Evolutionary conservation across 2,329 filamentous ascomycete genomes (phyloP).

Genomic region (Myriosclerotinia duriaeana): DNA sequence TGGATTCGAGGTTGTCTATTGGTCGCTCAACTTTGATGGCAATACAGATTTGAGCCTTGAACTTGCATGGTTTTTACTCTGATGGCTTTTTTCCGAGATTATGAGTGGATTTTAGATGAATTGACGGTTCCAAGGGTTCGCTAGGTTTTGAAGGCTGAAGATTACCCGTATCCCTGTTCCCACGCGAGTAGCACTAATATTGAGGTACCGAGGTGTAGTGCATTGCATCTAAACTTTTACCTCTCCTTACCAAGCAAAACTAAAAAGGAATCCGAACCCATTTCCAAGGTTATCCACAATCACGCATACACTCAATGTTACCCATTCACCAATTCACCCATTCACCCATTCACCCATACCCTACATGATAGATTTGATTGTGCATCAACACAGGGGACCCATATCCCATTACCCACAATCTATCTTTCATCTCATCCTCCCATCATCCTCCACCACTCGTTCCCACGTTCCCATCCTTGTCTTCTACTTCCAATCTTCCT

Average conservation of each 20-base stretch:
- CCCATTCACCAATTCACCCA: neutral
- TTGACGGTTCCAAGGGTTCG: conserved; percentile 5
- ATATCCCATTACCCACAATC: conserved; percentile 10
- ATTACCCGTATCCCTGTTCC: conserved; percentile 6
- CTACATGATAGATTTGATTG: conserved; percentile 13
- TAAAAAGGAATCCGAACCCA: conserved; percentile 4
- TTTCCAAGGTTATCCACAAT: neutral
- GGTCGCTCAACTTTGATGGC: neutral
- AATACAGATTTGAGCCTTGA: conserved; percentile 16
- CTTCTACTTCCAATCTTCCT: neutral
- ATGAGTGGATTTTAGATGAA: conserved; percentile 8
- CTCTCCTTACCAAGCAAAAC: neutral
- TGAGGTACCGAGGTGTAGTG: conserved; percentile 14
- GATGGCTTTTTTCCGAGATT: conserved; percentile 10
- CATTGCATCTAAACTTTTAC: neutral
- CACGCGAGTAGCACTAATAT: conserved; percentile 7
- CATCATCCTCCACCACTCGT: conserved; percentile 18
- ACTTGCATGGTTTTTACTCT: conserved; percentile 3
- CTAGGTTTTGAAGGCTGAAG: conserved; percentile 15
- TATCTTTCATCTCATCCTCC: conserved; percentile 15
- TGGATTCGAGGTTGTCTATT: neutral
- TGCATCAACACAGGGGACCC: conserved; percentile 15
- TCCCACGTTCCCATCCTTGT: conserved; percentile 2
- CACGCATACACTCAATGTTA: neutral
- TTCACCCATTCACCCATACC: neutral